Percentiles rank a stretch among this genome's conserved stretches.
Conservation (phyloP, 345 rosid species). For the Euphorbia pulcherrima region DNA sequence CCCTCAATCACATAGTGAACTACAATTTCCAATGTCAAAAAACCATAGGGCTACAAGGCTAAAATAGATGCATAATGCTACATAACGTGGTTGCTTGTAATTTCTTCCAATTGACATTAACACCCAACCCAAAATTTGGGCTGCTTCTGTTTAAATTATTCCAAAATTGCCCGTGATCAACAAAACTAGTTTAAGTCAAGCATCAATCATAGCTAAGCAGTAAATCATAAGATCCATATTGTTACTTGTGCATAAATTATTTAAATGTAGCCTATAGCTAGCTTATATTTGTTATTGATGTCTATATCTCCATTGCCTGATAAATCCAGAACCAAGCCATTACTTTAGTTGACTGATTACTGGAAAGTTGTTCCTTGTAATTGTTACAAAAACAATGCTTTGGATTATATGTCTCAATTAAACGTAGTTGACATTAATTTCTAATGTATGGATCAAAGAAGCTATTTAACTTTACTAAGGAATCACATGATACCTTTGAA, state of each 20-base stretch:
- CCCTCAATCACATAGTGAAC: slow-evolving; percentile 22
- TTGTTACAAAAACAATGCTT: slow-evolving; percentile 26
- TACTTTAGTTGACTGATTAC: slow-evolving; percentile 20
- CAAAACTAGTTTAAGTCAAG: neutral
- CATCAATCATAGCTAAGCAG: neutral
- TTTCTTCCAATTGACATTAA: slow-evolving; percentile 11
- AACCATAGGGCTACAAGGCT: neutral
- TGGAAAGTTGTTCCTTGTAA: slow-evolving; percentile 29
- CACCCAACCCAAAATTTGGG: neutral
- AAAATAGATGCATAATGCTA: slow-evolving; percentile 3
- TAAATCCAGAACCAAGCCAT: slow-evolving; percentile 45
- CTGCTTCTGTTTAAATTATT: slow-evolving; percentile 15
- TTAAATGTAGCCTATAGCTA: neutral
- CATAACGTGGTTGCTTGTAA: slow-evolving; percentile 14
- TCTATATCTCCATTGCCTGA: slow-evolving; percentile 25
- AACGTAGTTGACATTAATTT: neutral
- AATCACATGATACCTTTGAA: neutral
- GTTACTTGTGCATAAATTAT: neutral
- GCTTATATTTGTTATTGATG: slow-evolving; percentile 1
- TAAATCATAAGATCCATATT: neutral
- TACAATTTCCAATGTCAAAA: slow-evolving; percentile 27
- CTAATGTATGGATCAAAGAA: no score
- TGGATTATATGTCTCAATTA: slow-evolving; percentile 8
- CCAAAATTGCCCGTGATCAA: neutral
- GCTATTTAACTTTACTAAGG: no score